A percentile compares a stretch with the other conserved stretches of the same genome.
Evolutionary conservation across 306 rosid genomes (phyloP).

Genomic region (Lathyrus tuberosus): DNA sequence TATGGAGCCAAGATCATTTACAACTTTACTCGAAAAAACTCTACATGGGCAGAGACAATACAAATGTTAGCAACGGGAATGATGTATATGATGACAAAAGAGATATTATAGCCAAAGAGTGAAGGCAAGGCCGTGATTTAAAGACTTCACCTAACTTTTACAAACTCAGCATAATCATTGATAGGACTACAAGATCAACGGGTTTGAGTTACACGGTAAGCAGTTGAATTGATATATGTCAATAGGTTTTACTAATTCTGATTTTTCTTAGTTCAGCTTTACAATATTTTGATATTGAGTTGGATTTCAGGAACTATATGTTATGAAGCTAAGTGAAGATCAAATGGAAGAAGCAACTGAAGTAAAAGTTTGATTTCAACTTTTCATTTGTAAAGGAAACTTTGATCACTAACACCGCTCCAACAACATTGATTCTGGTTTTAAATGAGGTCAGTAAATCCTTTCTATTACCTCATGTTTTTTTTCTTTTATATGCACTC

Average conservation of each 20-base stretch:
- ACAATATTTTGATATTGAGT: conserved; percentile 37
- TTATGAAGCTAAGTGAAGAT: too few relatives aligned
- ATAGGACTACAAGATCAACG: conserved; percentile 59
- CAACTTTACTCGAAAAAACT: conserved; percentile 80
- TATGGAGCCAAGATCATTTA: too few relatives aligned
- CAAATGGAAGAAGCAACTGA: too few relatives aligned
- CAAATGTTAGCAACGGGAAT: conserved; percentile 47
- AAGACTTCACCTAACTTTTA: conserved; percentile 71
- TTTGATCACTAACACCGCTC: too few relatives aligned
- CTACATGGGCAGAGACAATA: conserved; percentile 72
- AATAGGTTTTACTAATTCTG: conserved; percentile 9
- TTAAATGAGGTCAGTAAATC: too few relatives aligned
- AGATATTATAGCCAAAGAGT: conserved; percentile 56
- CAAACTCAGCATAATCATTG: conserved; percentile 69
- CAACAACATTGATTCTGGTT: too few relatives aligned
- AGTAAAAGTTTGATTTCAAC: too few relatives aligned
- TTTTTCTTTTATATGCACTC: too few relatives aligned
- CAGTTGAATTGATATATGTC: conserved; percentile 22
- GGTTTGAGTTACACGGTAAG: conserved; percentile 64
- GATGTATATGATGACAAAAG: conserved; percentile 51
- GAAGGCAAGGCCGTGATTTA: conserved; percentile 62
- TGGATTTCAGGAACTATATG: conserved; percentile 71
- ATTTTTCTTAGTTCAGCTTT: conserved; percentile 7
- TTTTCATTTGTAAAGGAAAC: too few relatives aligned
- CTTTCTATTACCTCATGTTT: too few relatives aligned